Base-by-base conservation (phyloP, 495 filamentous ascomycete species). In the Aspergillus biplanus region DNA sequence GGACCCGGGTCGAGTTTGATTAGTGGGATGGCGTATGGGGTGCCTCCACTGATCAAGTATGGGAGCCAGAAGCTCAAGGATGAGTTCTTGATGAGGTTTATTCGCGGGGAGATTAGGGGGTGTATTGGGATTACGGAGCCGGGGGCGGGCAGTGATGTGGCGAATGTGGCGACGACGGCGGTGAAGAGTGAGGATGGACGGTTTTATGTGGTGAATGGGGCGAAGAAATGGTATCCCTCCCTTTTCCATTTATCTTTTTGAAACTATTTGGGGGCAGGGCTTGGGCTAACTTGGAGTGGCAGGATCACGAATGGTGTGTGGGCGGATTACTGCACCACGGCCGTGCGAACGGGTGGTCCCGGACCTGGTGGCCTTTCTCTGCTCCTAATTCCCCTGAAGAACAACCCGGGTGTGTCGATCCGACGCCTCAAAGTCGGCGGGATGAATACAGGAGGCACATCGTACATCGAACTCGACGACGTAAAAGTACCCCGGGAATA, bases 1-100 rank as follows among this genome's bases (percentile, higher is more conserved):
- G 52, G 52, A 8, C 21, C 52, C 0, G n/a, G 18, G 4, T 54
- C 52, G 52, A 13, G 21, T 12, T n/a, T 54, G 21, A 32, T 33
- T 12, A 12, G 21, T 6, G 52, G 52, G 1, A n/a, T 54, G 21
- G 52, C 52, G 18, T 54, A 54, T 54, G 52, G 7, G 52, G 27
- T 54, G 3, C 52, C 52, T 0, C 52, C 52, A n/a, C 11, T 54
- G 2, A 54, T 54, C 21, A 32, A 31, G 52, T 54, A 54, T n/a
- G 52, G 21, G 21, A 54, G 52, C 33, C 7, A 21, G 52, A 9
- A 54, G 8, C n/a, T 54, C 5, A 18, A 54, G 52, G 9, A 54
- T 18, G 6, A 31, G 52, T 33, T 54, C 33, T 7, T 53, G 39
- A 4, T n/a, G 39, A 5, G 39, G 39, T 44, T 44, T 44, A 12